Evolutionary conservation across 768 basidiomycete genomes (phyloP), one percentile per base, ranked within the genome.

Genomic region (Leccinum rimulosum): DNA sequence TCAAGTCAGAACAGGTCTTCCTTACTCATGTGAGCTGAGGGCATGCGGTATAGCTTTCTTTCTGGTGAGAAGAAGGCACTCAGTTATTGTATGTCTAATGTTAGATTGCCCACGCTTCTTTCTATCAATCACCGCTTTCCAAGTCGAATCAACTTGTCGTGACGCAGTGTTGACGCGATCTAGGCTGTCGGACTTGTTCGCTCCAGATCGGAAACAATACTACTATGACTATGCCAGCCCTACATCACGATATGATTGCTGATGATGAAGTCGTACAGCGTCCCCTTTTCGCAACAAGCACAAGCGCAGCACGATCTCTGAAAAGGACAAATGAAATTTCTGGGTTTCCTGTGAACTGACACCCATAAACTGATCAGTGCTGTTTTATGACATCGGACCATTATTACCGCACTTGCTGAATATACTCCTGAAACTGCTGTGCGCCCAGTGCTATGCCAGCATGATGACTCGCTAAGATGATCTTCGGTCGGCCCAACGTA

Each of bases 391-490:
- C 17, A 38, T 47, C 9, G 40, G 36, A 11, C 12, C 14, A 5
- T 14, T 53, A 12, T 45, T 54, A 28, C n/a, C 22, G 25, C 50
- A 11, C 27, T n/a, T 51, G n/a, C 27, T 57, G 19, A n/a, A 31
- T 59, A 48, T 28, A n/a, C 35, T 30, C 36, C n/a, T 33, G 64
- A 10, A 58, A 58, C 28, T 48, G 66, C 66, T 68, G 66, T 68
- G 38, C n/a, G 36, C 8, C 40, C 31, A 3, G n/a, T 40, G n/a
- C 28, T 14, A 36, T 51, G n/a, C 27, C 33, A 60, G 50, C 50
- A 22, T 17, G 53, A 50, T 14, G 19, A 3, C 55, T 27, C 43
- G n/a, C 5, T 17, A 8, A n/a, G 38, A 35, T 30, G 2, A 17
- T n/a, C 10, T 6, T 14, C 33, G 27, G 22, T 40, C 17, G 38